phyloP scores from a whole-genome alignment of 148 eudicot species.

The Diospyros lotus region DNA sequence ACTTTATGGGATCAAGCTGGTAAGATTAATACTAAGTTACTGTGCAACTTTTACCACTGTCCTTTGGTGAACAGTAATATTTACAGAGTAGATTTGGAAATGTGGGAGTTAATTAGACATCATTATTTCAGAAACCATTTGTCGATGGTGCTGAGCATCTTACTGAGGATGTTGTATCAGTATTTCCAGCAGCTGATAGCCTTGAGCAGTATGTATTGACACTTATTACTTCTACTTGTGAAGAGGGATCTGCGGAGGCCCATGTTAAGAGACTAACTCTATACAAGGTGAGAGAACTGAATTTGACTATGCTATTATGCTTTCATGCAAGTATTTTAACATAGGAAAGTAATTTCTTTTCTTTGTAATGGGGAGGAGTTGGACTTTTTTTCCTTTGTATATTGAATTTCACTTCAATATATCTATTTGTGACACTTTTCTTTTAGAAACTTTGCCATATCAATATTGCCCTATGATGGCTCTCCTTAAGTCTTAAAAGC shows the following conservation, averaged over 20 bases:
- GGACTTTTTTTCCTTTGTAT: background rate
- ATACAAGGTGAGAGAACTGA: slow-evolving; percentile 61
- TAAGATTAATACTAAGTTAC: slow-evolving; percentile 27
- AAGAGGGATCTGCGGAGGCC: slow-evolving; percentile 70
- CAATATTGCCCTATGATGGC: too few species aligned
- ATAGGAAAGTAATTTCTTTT: background rate
- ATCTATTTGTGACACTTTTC: too few species aligned
- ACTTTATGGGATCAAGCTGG: slow-evolving; percentile 89
- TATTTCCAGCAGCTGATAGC: slow-evolving; percentile 94
- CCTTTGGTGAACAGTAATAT: background rate
- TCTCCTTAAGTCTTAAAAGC: too few species aligned
- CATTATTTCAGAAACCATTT: slow-evolving; percentile 79
- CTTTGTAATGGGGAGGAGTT: background rate
- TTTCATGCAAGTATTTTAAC: background rate
- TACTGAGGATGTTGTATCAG: slow-evolving; percentile 92
- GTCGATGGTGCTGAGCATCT: slow-evolving; percentile 83
- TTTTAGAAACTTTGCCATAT: too few species aligned
- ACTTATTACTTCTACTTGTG: slow-evolving; percentile 60
- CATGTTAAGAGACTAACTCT: slow-evolving; percentile 61
- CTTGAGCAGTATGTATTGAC: slow-evolving; percentile 73
- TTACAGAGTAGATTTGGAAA: slow-evolving; percentile 8
- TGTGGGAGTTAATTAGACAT: slow-evolving; percentile 18
- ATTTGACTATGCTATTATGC: background rate
- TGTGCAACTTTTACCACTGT: background rate
- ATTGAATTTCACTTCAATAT: too few species aligned